Evolutionary conservation across 202 grass and related monocot species (phyloP).

Genomic region (Hordeum pubiflorum): DNA sequence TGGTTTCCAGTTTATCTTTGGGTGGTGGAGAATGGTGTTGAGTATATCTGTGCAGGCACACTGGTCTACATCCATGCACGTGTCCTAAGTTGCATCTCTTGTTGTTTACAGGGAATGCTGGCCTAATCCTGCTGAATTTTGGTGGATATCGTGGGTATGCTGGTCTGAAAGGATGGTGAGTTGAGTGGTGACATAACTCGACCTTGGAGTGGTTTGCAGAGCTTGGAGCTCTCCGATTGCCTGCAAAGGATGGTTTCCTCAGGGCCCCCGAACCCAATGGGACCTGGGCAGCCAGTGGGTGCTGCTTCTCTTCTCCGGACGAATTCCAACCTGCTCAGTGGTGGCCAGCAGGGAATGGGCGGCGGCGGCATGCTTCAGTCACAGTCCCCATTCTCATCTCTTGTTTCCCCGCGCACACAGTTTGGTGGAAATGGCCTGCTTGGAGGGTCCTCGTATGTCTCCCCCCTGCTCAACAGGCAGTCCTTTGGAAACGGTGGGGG

Average conservation of each 20-base stretch:
- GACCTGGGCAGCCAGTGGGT: slow-evolving; percentile 45
- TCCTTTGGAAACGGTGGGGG: slow-evolving; percentile 58
- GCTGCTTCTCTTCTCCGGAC: slow-evolving; percentile 58
- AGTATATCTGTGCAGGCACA: neutral
- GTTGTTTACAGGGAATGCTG: slow-evolving; percentile 22
- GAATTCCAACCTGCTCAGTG: slow-evolving; percentile 62
- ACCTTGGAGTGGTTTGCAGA: slow-evolving; percentile 21
- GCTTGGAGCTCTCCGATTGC: neutral
- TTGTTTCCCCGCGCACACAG: slow-evolving; percentile 63
- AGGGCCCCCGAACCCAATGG: slow-evolving; percentile 64
- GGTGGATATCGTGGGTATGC: slow-evolving; percentile 28
- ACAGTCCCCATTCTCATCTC: slow-evolving; percentile 70
- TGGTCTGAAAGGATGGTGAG: neutral
- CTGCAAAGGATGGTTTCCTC: slow-evolving; percentile 62
- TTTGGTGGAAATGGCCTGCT: slow-evolving; percentile 60
- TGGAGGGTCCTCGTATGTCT: slow-evolving; percentile 56
- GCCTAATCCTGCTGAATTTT: neutral
- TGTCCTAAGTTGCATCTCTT: slow-evolving; percentile 22
- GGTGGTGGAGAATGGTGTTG: neutral
- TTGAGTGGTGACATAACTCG: neutral
- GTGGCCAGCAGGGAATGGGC: slow-evolving; percentile 40
- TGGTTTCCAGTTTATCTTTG: neutral
- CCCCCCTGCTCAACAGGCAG: slow-evolving; percentile 65
- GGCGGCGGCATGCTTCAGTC: slow-evolving; percentile 34
- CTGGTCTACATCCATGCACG: slow-evolving; percentile 12